phyloP scores from a whole-genome alignment of 2,329 filamentous ascomycete species.

The Ophiostoma tasmaniense region DNA sequence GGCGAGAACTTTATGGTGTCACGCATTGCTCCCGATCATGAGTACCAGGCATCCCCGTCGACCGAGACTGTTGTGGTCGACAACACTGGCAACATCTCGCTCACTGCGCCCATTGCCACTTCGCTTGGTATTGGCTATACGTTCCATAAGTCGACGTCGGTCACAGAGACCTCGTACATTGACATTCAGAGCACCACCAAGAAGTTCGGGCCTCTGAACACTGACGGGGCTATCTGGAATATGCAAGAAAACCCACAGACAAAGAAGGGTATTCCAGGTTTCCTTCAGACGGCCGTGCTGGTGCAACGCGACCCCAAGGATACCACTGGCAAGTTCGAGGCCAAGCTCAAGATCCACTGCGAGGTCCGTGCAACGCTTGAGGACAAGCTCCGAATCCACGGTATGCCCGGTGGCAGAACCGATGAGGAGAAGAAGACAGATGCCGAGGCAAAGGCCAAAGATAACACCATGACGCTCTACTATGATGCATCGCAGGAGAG shows the following conservation, averaged over 20 bases:
- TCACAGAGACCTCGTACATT: background rate
- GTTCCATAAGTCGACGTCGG: background rate
- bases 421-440: background rate
- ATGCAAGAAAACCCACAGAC: slow-evolving; percentile 5
- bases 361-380: background rate
- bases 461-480: background rate
- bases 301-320: slow-evolving; percentile 5
- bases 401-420: background rate
- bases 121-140: background rate
- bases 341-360: slow-evolving; percentile 3
- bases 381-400: slow-evolving; percentile 8
- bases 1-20: background rate
- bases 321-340: slow-evolving; percentile 9
- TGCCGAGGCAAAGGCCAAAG: background rate
- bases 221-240: background rate
- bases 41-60: background rate
- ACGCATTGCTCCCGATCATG: background rate
- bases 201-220: too few species aligned
- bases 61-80: background rate
- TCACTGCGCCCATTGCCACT: background rate
- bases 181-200: background rate
- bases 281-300: slow-evolving; percentile 8
- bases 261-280: slow-evolving; percentile 6
- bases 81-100: background rate
- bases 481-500: background rate